These are phyloP conservation scores for Clavispora fructus DNA, from an alignment of 805 yeast species.

Conservation along the genomic window DNA sequence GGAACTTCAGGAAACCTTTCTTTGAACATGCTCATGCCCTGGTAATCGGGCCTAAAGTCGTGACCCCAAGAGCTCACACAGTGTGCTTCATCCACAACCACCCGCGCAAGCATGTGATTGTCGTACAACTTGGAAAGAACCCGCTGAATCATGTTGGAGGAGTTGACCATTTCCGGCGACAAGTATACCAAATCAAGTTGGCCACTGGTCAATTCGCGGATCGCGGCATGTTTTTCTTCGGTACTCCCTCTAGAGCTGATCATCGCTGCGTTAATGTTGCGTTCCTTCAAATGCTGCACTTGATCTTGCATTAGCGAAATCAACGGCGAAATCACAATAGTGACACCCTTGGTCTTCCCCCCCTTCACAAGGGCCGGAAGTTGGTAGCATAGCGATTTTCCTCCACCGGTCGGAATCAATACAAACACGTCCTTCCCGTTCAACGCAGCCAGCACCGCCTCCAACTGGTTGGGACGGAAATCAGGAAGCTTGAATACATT, in stretches of 20 bases:
- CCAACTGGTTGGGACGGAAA: slow-evolving; percentile 80
- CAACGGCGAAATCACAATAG: slow-evolving; percentile 89
- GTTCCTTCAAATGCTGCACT: slow-evolving; percentile 68
- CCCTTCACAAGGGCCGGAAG: slow-evolving; percentile 79
- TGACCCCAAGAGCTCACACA: slow-evolving; percentile 99
- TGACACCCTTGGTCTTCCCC: slow-evolving; percentile 76
- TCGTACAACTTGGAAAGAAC: slow-evolving; percentile 56
- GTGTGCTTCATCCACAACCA: slow-evolving; percentile 96
- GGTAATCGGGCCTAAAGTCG: slow-evolving; percentile 95
- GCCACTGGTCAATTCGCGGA: slow-evolving; percentile 60
- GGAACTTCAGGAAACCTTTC: slow-evolving; percentile 74
- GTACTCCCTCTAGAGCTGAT: slow-evolving; percentile 70
- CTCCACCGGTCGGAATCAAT: slow-evolving; percentile 98
- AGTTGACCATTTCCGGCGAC: slow-evolving; percentile 91
- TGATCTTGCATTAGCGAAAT: slow-evolving; percentile 98
- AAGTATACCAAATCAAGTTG: slow-evolving; percentile 72
- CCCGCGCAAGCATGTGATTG: slow-evolving; percentile 61
- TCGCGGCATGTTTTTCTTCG: slow-evolving; percentile 57
- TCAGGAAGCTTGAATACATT: slow-evolving; percentile 55
- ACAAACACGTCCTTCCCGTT: slow-evolving; percentile 86
- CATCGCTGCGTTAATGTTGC: slow-evolving; percentile 79
- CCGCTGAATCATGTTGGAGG: slow-evolving; percentile 61
- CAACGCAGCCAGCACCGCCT: slow-evolving; percentile 75
- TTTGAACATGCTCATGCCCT: slow-evolving; percentile 70
- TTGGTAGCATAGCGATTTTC: slow-evolving; percentile 93